Evolutionary conservation across 371 early-diverging fungal species (phyloP).

Genomic region (Haplosporangium sp.): DNA sequence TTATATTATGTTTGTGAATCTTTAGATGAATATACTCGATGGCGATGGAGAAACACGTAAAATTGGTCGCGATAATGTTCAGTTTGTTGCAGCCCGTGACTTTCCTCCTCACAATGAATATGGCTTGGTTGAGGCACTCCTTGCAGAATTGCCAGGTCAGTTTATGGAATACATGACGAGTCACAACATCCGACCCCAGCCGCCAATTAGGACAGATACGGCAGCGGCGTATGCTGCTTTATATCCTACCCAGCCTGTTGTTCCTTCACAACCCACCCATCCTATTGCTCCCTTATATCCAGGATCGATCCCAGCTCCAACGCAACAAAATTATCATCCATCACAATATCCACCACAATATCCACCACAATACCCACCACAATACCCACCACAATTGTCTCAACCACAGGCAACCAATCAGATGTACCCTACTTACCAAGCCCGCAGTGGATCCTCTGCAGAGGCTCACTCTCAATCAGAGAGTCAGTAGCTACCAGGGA

Average conservation of each 20-base stretch:
- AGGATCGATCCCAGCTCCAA: neutral
- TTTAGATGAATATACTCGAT: conserved; percentile 59
- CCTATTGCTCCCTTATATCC: neutral
- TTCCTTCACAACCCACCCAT: neutral
- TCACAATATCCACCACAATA: conserved; percentile 1
- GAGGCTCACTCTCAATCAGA: neutral
- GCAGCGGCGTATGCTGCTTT: neutral
- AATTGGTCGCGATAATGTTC: conserved; percentile 62
- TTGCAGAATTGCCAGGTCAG: conserved; percentile 40
- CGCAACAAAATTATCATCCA: neutral
- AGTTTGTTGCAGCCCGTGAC: conserved; percentile 63
- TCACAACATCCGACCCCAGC: conserved; percentile 22
- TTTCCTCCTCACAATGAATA: conserved; percentile 20
- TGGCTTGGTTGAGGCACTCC: conserved; percentile 21
- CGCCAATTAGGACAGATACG: conserved; percentile 22
- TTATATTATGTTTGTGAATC: neutral
- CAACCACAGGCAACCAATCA: neutral
- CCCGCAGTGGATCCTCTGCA: neutral
- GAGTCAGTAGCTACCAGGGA: too few species aligned
- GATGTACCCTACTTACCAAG: neutral
- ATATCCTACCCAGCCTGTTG: neutral
- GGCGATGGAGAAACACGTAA: conserved; percentile 52
- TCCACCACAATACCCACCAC: neutral
- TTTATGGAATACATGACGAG: conserved; percentile 36
- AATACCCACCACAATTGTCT: neutral